Evolutionary conservation across 2,329 filamentous ascomycete species (phyloP), one percentile per base, ranked within the genome.

Genomic region (Fonsecaea monophora): DNA sequence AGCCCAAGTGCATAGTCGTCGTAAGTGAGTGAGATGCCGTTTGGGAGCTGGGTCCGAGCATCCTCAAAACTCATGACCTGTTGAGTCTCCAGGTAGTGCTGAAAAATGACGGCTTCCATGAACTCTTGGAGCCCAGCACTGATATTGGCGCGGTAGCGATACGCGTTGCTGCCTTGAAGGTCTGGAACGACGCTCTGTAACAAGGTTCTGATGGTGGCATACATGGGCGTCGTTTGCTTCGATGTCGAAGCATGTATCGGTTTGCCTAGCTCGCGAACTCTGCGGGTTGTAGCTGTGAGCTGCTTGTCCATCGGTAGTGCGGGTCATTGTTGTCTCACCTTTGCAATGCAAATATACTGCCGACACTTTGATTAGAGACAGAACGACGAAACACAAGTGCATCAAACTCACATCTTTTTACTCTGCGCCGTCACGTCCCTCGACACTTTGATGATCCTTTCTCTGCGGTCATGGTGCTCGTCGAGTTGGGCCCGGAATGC

Each of bases 371-470:
- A 54, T 57, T 61, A 68, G 45, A 59, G 65, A 25, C 45, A 13
- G 13, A 21, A 10, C 40, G 21, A 40, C 6, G 68, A n/a, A 40
- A 67, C 64, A 21, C 55, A 7, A 42, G 8, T 54, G 53, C 68
- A 2, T 13, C 25, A 12, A 38, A 55, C 84, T 81, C 79, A 96
- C 93, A 98, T 96, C 82, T 98, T 99, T 84, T 99, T 99, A 80
- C 92, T 97, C 62, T 93, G 83, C 0, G 92, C 93, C 6, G 95
- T 99, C 66, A 99, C 91, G 78, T 99, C 95, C 69, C 94, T 85
- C 8, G 92, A 96, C 1, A 89, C 90, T 82, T 98, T 99, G 75
- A 96, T 91, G 72, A 97, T 88, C 61, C 90, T 87, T 81, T 97
- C 94, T 64, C 93, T 87, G 15, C 95, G 89, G 79, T 98, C 95